Evolutionary conservation across 306 rosid species (phyloP), one percentile per base, ranked within the genome.

Genomic region (Dryas alaskensis): DNA sequence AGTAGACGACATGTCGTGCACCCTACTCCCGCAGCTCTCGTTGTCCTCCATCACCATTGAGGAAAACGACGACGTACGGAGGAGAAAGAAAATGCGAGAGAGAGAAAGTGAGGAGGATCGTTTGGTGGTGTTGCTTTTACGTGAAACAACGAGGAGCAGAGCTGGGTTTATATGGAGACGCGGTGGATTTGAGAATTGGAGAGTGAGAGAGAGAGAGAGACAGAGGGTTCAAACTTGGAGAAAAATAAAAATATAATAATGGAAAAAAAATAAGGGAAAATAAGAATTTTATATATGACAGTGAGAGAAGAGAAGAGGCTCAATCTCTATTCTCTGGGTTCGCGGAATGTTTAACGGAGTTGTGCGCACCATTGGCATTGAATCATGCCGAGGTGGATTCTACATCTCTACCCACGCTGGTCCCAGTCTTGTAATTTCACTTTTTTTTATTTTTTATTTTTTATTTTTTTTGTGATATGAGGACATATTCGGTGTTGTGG

Each of bases 1-100:
- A 68, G 86, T 60, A 40, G 86, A 76, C 65, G 83, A 75, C 47
- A 81, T 25, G 60, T 66, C 80, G 73, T 76, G 80, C 31, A 78
- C 82, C 74, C 90, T 86, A 80, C 89, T 89, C 59, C 88, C 85
- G 68, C 88, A 81, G 86, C 91, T 88, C 79, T 90, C 92, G 87
- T 87, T 85, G 25, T 84, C 92, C 55, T 87, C 92, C 88, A 70
- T 87, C 77, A 81, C 90, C 91, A 87, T 87, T 70, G 79, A 76
- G 53, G 16, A 17, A 46, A 40, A 49, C 51, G 45, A 50, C 39
- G 49, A 5, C 19, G 6, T 13, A 10, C 48, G 12, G 37, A 43
- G 25, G 37, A 49, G 45, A 43, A 60, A 69, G 49, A 13, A 13
- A 22, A 42, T 11, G 44, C 11, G 70, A n/a, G 22, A 17, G 61